Conservation (phyloP, 2,329 filamentous ascomycete genomes). For the Exophiala mesophila region DNA sequence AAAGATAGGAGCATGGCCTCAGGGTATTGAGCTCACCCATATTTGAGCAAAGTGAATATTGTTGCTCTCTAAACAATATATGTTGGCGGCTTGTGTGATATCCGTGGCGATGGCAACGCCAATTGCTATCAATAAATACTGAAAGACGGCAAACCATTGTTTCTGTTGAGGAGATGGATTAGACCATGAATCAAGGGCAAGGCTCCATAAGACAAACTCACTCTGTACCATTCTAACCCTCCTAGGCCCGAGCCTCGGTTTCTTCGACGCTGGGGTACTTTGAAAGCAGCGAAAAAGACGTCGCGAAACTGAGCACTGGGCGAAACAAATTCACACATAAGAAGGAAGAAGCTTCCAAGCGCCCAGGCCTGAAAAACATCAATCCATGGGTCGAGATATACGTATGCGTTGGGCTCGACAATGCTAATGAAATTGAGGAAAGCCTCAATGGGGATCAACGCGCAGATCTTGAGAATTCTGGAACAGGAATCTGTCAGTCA, state of each 20-base stretch:
- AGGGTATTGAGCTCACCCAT: conserved; percentile 29
- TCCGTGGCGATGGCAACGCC: conserved; percentile 28
- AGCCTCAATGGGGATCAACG: conserved; percentile 40
- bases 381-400: conserved; percentile 39
- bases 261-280: conserved; percentile 26
- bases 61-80: conserved; percentile 32
- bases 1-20: too few species aligned
- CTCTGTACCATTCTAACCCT: conserved; percentile 29
- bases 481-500: too few species aligned
- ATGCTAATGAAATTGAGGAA: conserved; percentile 38
- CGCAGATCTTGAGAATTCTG: conserved; percentile 39
- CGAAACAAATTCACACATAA: conserved; percentile 41
- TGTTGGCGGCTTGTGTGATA: conserved; percentile 30
- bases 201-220: conserved; percentile 15
- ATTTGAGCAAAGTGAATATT: conserved; percentile 34
- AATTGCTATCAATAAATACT: conserved; percentile 35
- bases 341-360: conserved; percentile 42
- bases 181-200: background rate
- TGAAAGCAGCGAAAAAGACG: conserved; percentile 36
- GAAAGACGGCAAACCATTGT: conserved; percentile 37
- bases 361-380: conserved; percentile 39
- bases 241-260: conserved; percentile 28
- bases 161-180: conserved; percentile 20
- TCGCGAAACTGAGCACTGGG: conserved; percentile 33
- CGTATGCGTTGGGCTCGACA: conserved; percentile 34